Evolutionary conservation across 768 basidiomycete species (phyloP), one percentile per base, ranked within the genome.

Genomic region (Rhizopogon vesiculosus): DNA sequence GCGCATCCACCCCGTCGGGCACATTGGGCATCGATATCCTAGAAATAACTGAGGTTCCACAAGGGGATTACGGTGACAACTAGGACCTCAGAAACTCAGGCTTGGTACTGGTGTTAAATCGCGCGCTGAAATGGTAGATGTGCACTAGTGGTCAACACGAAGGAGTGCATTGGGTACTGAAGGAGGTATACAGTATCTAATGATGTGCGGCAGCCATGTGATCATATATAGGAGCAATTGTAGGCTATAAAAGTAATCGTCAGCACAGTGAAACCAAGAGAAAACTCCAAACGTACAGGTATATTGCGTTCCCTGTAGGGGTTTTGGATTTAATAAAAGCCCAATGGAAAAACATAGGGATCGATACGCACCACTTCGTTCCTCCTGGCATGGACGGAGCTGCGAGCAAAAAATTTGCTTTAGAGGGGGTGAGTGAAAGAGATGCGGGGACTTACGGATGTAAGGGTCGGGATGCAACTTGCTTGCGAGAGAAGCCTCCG

Each of bases 391-490:
- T 89, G 41, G 80, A 65, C 45, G 94, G 81, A 56, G 87, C 95
- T 98, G 58, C 41, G 60, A 18, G 13, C 19, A 1, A 46, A 18
- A 8, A 44, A 29, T 43, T 39, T 57, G 40, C 59, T 54, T 51
- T 42, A 46, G 22, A 41, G 33, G 33, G 51, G 50, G 45, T 28
- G 51, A 41, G 13, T 40, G 19, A 28, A 10, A 35, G 19, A n/a
- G 8, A 29, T 13, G 1, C 6, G 16, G n/a, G 41, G 19, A 85
- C 93, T 75, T 71, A 98, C 95, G 73, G 68, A 90, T 87, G 71
- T 93, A 94, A 41, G 96, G 95, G 72, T 98, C 96, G 22, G 94
- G 95, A 68, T 98, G 96, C 54, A 75, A 76, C 64, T 71, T 80
- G 31, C 69, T 71, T 2, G 84, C 87, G 18, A 95, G 75, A 8